Evolutionary conservation across 306 rosid genomes (phyloP), one percentile per base, ranked within the genome.

Genomic region (Acacia confusa): DNA sequence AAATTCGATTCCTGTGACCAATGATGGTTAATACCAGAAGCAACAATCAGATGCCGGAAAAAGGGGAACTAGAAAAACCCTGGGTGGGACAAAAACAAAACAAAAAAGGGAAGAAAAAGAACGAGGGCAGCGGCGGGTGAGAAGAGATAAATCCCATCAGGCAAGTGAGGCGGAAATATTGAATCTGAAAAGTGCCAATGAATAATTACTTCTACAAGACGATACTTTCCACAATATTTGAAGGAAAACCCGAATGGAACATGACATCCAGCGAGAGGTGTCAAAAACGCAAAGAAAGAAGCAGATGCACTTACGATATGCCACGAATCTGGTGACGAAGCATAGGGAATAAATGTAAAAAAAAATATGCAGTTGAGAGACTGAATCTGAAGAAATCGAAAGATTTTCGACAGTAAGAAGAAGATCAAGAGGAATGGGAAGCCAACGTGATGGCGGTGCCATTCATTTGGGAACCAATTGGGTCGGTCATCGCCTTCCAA

Each of bases 331-430:
- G n/a, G n/a, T n/a, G n/a, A n/a, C n/a, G n/a, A n/a, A 61, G 55
- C 41, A 27, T 75, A 24, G 72, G 10, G 72, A 53, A 79, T 76
- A 40, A 58, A 10, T 11, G 36, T 34, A 32, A 65, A n/a, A 32
- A 65, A 1, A 24, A n/a, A n/a, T n/a, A 82, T 66, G 30, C 30
- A 77, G 47, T 25, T 38, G 43, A 43, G 28, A 76, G 36, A 58
- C 48, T 44, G 8, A 48, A 52, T 2, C 14, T 0, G 1, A 72
- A 41, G 28, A 41, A 48, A 44, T 79, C 47, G 66, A 69, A 76
- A 81, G 89, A 88, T 79, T 75, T 63, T 14, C 12, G 10, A 25
- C 20, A 44, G 67, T n/a, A n/a, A 44, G 55, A 79, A 14, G 66
- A 44, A 24, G 41, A 36, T 27, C n/a, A n/a, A 3, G 3, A 3